Evolutionary conservation across 805 yeast genomes (phyloP), one percentile per base, ranked within the genome.

Genomic region (Groenewaldozyma tartarivorans): DNA sequence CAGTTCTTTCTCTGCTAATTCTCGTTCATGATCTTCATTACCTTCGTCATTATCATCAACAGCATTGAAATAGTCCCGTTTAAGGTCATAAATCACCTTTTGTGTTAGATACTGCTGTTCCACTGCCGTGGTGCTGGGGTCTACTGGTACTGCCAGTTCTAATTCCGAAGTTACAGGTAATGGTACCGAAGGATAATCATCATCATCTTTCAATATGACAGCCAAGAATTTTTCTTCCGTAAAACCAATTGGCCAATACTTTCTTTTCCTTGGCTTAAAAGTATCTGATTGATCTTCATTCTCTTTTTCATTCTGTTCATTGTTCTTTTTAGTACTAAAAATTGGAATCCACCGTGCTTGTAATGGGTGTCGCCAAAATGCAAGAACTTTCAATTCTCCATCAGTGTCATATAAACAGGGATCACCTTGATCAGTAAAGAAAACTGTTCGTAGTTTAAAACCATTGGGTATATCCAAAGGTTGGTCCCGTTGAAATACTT

Each of bases 331-430:
- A 9, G 29, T 24, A 56, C 84, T 84, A 42, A 90, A 64, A 9
- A 90, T 50, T 1, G 97, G 97, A 9, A 85, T 67, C 96, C 97
- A 90, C 46, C 78, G 69, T 2, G 94, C 78, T 56, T 87, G 92
- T 27, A 71, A 59, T 0, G 81, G 67, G 18, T 72, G 74, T 50
- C 96, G 69, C 95, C 96, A 90, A 48, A 79, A 75, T 19, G 79
- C 68, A 17, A 92, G 64, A 0, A 85, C 74, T 24, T 82, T 59
- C 30, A 92, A 66, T 7, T 78, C 72, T 46, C 86, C 86, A 48
- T 80, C 87, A 24, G 69, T 66, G n/a, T 94, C 95, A 41, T 79
- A 81, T 4, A 88, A 58, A 48, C 92, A 82, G 1, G 98, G 98
- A 58, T 90, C 96, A 17, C 95, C 95, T 52, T 74, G 79, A 35